Conservation (phyloP, 2,329 filamentous ascomycete genomes). For the Venturiaceae sp. region DNA sequence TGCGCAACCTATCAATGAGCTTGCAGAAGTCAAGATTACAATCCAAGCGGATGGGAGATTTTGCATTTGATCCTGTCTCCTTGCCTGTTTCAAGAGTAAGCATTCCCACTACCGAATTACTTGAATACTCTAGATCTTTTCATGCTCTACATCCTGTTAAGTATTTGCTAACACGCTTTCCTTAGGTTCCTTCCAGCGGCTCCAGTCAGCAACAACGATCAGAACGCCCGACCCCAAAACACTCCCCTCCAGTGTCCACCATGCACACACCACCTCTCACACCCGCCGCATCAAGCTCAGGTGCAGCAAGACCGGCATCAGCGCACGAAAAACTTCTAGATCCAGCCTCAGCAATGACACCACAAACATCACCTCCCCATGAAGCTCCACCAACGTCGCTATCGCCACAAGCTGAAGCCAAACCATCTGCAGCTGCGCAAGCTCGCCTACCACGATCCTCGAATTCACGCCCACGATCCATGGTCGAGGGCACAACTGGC, state of each 20-base stretch:
- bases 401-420: constrained; percentile 1
- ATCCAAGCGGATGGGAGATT: constrained; percentile 73
- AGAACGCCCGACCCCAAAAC: constrained; percentile 53
- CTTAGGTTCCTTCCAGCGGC: constrained; percentile 38
- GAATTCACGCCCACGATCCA: constrained; percentile 31
- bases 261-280: constrained; percentile 86
- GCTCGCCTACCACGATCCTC: constrained; percentile 4
- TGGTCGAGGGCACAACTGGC: constrained; percentile 29
- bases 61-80: constrained; percentile 84
- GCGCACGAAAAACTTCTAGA: constrained; percentile 27
- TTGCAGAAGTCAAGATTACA: constrained; percentile 70
- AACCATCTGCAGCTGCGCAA: constrained; percentile 13
- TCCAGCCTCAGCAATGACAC: constrained; percentile 42
- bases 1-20: constrained; percentile 61
- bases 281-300: constrained; percentile 63
- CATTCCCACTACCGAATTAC: constrained; percentile 29
- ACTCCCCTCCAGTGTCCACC: constrained; percentile 57
- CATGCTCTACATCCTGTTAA: neutral
- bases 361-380: constrained; percentile 37
- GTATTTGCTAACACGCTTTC: constrained; percentile 14
- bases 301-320: constrained; percentile 36
- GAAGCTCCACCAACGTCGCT: constrained; percentile 11
- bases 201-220: constrained; percentile 9
- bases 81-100: constrained; percentile 74
- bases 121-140: neutral